Percentiles rank a stretch among this genome's conserved stretches.
These are phyloP conservation scores for Albophoma yamanashiensis DNA, from an alignment of 2,329 filamentous ascomycete genomes.

Conservation along the genomic window DNA sequence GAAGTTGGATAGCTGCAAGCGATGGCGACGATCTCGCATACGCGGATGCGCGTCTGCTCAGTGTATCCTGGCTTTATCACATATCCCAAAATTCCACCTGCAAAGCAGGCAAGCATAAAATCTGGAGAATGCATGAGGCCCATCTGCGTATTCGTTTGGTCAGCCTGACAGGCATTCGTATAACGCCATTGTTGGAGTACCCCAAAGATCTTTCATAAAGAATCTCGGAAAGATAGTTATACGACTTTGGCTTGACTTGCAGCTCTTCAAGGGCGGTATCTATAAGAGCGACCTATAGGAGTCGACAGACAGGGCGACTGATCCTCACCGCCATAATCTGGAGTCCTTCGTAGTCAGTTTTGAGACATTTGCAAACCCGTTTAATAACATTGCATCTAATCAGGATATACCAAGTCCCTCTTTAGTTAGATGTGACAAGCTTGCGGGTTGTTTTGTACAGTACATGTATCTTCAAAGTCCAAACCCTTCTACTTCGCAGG, in stretches of 20 bases:
- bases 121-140: not conserved
- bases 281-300: no score
- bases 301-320: not conserved
- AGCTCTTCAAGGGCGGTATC: no score
- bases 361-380: not conserved
- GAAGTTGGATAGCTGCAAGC: no score
- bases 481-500: not conserved
- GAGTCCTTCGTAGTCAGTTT: not conserved
- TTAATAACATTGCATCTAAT: not conserved
- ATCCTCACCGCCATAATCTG: not conserved
- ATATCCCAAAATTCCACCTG: not conserved
- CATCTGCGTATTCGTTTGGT: not conserved
- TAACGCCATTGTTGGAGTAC: not conserved
- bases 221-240: not conserved
- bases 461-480: no score
- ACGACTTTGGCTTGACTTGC: not conserved
- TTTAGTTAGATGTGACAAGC: not conserved
- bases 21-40: no score
- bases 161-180: not conserved
- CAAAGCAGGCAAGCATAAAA: not conserved
- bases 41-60: not conserved
- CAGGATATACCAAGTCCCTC: not conserved
- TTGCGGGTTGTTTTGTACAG: not conserved
- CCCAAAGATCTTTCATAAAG: not conserved
- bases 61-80: not conserved